Evolutionary conservation across 257 asterid species (phyloP).

Genomic region (Sherardia arvensis): DNA sequence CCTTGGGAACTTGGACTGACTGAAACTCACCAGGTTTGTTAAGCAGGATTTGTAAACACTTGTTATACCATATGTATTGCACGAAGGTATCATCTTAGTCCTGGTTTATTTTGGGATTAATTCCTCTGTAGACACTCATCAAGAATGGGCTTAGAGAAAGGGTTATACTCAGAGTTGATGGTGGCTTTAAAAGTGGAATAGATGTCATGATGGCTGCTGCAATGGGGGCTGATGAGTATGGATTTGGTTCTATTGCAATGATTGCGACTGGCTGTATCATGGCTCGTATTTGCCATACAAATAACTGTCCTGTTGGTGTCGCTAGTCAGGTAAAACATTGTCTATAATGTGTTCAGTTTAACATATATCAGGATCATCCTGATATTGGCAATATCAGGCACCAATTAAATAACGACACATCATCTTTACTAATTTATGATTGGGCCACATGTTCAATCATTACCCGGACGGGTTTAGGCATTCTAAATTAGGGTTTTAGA

Average conservation of each 20-base stretch:
- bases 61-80: not conserved
- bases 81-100: constrained; percentile 1
- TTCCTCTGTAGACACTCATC: constrained; percentile 62
- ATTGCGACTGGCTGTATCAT: constrained; percentile 98
- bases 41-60: not conserved
- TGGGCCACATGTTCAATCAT: too few species aligned
- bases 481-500: too few species aligned
- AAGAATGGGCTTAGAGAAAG: constrained; percentile 92
- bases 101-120: constrained; percentile 10
- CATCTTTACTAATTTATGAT: too few species aligned
- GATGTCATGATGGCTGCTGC: constrained; percentile 94
- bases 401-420: too few species aligned
- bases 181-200: constrained; percentile 96
- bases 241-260: constrained; percentile 98
- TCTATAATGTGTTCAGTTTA: not conserved
- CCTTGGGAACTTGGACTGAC: constrained; percentile 99
- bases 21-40: constrained; percentile 86
- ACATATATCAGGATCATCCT: too few species aligned
- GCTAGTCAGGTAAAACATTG: constrained; percentile 80
- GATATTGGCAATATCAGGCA: too few species aligned
- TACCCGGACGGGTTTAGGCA: too few species aligned
- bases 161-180: constrained; percentile 97
- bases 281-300: constrained; percentile 99
- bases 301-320: constrained; percentile 98
- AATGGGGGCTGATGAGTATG: constrained; percentile 99